Evolutionary conservation across 2,329 filamentous ascomycete genomes (phyloP), one percentile per base, ranked within the genome.

Genomic region (Neopestalotiopsis rosae): DNA sequence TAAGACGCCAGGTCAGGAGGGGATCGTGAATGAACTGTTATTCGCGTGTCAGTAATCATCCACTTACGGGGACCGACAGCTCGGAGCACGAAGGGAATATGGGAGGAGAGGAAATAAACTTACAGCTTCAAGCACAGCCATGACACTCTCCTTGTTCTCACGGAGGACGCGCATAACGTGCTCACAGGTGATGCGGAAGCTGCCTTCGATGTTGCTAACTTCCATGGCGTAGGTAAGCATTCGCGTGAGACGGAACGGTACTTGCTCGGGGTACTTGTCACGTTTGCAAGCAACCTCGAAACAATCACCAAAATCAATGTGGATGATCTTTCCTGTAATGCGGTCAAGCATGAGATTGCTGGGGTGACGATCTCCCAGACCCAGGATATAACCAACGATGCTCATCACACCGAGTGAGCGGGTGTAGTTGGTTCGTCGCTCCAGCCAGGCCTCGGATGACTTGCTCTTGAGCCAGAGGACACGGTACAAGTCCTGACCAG

Each of bases 191-290:
- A 97, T 98, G 70, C 97, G 91, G 87, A 97, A 99, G 81, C 94
- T 97, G 75, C 96, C 96, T 81, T 99, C 96, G 73, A 99, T 99
- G 78, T 99, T 99, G 87, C 95, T 98, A 68, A 99, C 96, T 83
- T 99, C 96, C 96, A 99, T 99, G 28, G 97, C 97, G 79, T 98
- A 99, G 0, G 97, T 99, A 82, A 99, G 89, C 96, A 99, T 99
- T 74, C 96, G 90, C 2, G 96, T 99, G 62, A 99, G 86, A 69
- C 97, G 92, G 93, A 99, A 99, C 0, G 96, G 97, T 69, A 99
- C 96, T 66, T 95, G 88, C 82, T 99, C 96, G 0, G 96, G 96
- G 78, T 98, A 99, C 81, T 99, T 99, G 81, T 99, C 97, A 74
- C 97, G 93, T 84, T 99, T 97, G 95, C 98, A 99, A 32, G 97